Evolutionary conservation across 2,329 filamentous ascomycete species (phyloP).

Genomic region (Parasarocladium wereldwijsianum): DNA sequence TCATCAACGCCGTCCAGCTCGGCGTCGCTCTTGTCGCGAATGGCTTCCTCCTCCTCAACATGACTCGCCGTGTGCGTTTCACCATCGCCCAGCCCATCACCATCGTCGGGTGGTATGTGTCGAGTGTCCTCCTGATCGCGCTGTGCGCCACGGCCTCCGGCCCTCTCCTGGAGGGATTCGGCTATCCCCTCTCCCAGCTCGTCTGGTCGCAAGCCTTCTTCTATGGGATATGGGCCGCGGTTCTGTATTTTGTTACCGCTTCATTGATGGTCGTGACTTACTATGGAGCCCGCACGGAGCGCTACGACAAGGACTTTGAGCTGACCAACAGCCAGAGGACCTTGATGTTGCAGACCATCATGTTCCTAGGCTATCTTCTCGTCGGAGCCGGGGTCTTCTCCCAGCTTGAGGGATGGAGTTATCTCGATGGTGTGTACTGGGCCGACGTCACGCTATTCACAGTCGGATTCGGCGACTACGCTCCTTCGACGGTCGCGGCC

Average conservation of each 20-base stretch:
- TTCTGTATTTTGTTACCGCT: constrained; percentile 66
- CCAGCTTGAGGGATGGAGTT: constrained; percentile 57
- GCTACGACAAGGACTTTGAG: constrained; percentile 66
- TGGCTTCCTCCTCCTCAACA: constrained; percentile 71
- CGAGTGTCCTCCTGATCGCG: constrained; percentile 48
- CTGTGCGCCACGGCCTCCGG: constrained; percentile 53
- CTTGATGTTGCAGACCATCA: constrained; percentile 79
- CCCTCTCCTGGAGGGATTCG: constrained; percentile 23
- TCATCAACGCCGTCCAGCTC: constrained; percentile 65
- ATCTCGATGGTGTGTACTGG: constrained; percentile 67
- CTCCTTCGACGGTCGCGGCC: constrained; percentile 34
- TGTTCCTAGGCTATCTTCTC: constrained; percentile 69
- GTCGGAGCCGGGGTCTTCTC: constrained; percentile 65
- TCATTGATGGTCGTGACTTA: constrained; percentile 68
- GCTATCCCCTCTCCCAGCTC: constrained; percentile 30
- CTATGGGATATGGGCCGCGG: constrained; percentile 68
- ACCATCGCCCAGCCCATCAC: constrained; percentile 70
- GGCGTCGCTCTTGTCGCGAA: constrained; percentile 66
- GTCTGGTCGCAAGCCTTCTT: constrained; percentile 71
- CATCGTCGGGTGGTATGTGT: constrained; percentile 64
- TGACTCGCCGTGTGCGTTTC: constrained; percentile 67
- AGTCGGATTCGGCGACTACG: constrained; percentile 45
- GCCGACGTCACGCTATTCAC: constrained; percentile 58
- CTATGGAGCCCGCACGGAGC: constrained; percentile 51
- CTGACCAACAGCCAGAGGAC: constrained; percentile 72